A percentile compares a stretch with the other conserved stretches of the same genome.
Evolutionary conservation across 805 yeast species (phyloP).

Genomic region (Barnettozyma botsteinii): DNA sequence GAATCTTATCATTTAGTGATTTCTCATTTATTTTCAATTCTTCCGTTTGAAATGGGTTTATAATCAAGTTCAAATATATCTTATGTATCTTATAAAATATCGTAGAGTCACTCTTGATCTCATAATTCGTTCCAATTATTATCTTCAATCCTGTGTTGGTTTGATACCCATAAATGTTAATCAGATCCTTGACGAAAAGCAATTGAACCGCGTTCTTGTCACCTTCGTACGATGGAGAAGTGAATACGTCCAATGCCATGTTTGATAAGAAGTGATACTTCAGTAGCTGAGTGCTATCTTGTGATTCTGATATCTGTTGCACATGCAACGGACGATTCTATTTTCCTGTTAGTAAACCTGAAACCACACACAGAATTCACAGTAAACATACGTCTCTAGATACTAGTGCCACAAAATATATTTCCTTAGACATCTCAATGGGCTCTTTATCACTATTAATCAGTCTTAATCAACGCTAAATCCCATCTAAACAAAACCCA

Average conservation of each 20-base stretch:
- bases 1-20: constrained; percentile 13
- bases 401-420: constrained; percentile 48
- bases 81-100: constrained; percentile 42
- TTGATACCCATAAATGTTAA: constrained; percentile 63
- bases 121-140: constrained; percentile 46
- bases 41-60: constrained; percentile 54
- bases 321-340: constrained; percentile 54
- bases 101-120: constrained; percentile 25
- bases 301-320: constrained; percentile 36
- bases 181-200: constrained; percentile 61
- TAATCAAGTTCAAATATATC: constrained; percentile 47
- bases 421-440: constrained; percentile 19
- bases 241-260: constrained; percentile 66
- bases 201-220: constrained; percentile 33
- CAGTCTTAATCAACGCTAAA: too few relatives aligned
- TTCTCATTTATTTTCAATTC: constrained; percentile 25
- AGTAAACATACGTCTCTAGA: constrained; percentile 39
- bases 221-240: constrained; percentile 43
- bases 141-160: constrained; percentile 64
- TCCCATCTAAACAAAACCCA: too few relatives aligned
- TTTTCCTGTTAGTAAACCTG: neutral
- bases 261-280: constrained; percentile 70
- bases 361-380: constrained; percentile 1
- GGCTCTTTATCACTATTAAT: too few relatives aligned
- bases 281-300: constrained; percentile 22